These are phyloP conservation scores for Monosporascus sp. DNA, from an alignment of 2,329 filamentous ascomycete species.

Conservation along the genomic window DNA sequence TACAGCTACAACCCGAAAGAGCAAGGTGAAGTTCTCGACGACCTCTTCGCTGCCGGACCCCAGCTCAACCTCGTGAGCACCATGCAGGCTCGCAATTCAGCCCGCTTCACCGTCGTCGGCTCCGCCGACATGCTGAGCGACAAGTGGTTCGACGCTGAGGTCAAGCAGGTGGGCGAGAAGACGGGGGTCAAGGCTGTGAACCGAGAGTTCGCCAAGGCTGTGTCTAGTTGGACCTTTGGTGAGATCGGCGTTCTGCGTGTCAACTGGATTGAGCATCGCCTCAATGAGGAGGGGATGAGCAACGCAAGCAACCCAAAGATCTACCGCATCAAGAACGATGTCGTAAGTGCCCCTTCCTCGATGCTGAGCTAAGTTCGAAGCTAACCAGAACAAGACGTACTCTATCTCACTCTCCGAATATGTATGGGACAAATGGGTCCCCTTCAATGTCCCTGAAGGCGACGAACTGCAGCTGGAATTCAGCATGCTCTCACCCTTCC, in stretches of 20 bases:
- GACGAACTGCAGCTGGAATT: conserved; percentile 92
- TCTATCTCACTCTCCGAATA: conserved; percentile 87
- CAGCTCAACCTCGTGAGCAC: conserved; percentile 83
- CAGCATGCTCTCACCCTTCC: conserved; percentile 97
- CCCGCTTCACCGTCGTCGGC: conserved; percentile 79
- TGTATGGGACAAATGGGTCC: conserved; percentile 63
- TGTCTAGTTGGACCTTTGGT: conserved; percentile 95
- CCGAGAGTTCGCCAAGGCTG: conserved; percentile 73
- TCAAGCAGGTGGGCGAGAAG: conserved; percentile 52
- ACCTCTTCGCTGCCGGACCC: conserved; percentile 75
- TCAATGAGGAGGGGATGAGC: conserved; percentile 47
- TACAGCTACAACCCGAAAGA: conserved; percentile 96
- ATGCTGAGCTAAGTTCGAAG: neutral
- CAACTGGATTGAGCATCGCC: conserved; percentile 74
- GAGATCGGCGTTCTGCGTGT: conserved; percentile 86
- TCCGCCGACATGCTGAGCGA: conserved; percentile 84
- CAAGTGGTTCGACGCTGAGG: conserved; percentile 79
- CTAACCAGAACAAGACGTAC: conserved; percentile 58
- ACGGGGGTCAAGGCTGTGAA: conserved; percentile 64
- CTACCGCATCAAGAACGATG: conserved; percentile 94
- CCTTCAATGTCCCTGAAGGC: conserved; percentile 62
- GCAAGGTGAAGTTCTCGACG: conserved; percentile 65
- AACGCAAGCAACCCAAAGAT: conserved; percentile 74
- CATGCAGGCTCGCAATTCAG: conserved; percentile 89
- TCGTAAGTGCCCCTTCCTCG: conserved; percentile 56